phyloP scores from a whole-genome alignment of 2,329 filamentous ascomycete genomes.

The Zasmidium angulare region DNA sequence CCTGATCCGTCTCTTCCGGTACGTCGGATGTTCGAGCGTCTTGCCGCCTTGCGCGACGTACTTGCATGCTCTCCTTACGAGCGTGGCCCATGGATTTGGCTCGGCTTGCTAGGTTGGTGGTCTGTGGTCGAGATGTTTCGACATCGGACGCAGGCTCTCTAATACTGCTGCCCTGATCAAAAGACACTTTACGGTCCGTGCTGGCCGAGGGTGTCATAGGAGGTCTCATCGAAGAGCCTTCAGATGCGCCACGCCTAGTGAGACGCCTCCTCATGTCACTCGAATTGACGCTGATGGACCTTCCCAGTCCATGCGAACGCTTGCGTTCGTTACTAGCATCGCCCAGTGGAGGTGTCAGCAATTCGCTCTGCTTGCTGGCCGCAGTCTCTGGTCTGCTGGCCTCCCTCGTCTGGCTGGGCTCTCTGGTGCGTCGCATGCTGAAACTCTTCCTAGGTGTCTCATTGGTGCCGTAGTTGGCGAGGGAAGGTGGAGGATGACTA shows the following conservation, averaged over 20 bases:
- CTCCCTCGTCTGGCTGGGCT: constrained; percentile 44
- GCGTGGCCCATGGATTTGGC: constrained; percentile 89
- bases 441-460: constrained; percentile 83
- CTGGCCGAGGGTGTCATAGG: constrained; percentile 27
- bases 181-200: constrained; percentile 34
- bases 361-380: constrained; percentile 57
- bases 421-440: constrained; percentile 68
- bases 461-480: constrained; percentile 71
- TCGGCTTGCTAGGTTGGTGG: constrained; percentile 62
- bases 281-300: constrained; percentile 90
- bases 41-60: constrained; percentile 64
- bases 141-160: constrained; percentile 52
- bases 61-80: constrained; percentile 87
- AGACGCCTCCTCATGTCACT: constrained; percentile 73
- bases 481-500: constrained; percentile 69
- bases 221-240: constrained; percentile 47
- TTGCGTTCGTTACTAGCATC: constrained; percentile 39
- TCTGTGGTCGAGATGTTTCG: constrained; percentile 39
- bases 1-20: constrained; percentile 85
- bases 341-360: constrained; percentile 68
- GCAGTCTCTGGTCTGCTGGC: constrained; percentile 54
- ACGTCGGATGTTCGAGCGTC: constrained; percentile 68
- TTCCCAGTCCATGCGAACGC: constrained; percentile 64
- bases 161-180: constrained; percentile 35
- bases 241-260: constrained; percentile 54